A percentile compares a stretch with the other conserved stretches of the same genome.
These are phyloP conservation scores for Arthroderma uncinatum DNA, from an alignment of 2,329 filamentous ascomycete species.

Conservation along the genomic window DNA sequence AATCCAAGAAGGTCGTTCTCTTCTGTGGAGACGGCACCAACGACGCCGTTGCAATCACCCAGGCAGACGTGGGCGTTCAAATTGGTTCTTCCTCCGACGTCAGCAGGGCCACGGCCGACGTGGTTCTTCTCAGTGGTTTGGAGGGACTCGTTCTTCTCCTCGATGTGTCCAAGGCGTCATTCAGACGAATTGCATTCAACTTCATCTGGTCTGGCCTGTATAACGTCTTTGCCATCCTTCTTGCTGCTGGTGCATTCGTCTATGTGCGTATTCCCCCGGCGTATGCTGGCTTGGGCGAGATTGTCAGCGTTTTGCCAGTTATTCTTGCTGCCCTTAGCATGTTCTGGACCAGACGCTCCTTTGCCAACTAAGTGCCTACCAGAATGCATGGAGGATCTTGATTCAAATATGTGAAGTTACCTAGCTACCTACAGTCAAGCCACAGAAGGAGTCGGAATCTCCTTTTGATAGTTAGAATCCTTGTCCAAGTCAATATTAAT, in stretches of 20 bases:
- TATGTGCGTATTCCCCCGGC: slow-evolving; percentile 47
- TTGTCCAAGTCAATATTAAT: too few species aligned
- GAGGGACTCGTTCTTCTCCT: slow-evolving; percentile 48
- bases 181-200: slow-evolving; percentile 51
- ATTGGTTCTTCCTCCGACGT: slow-evolving; percentile 54
- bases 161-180: slow-evolving; percentile 38
- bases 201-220: slow-evolving; percentile 61
- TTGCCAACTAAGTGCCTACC: background rate
- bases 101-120: slow-evolving; percentile 55
- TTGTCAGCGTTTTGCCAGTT: slow-evolving; percentile 64
- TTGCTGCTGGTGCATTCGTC: slow-evolving; percentile 56
- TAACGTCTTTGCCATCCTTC: slow-evolving; percentile 56
- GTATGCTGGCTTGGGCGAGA: slow-evolving; percentile 59
- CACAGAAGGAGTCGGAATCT: too few species aligned
- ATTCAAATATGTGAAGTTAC: too few species aligned
- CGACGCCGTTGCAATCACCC: slow-evolving; percentile 60
- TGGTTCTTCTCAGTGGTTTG: slow-evolving; percentile 52
- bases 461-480: too few species aligned
- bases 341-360: background rate
- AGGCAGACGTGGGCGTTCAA: slow-evolving; percentile 60
- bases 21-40: slow-evolving; percentile 74
- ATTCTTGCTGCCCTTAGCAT: slow-evolving; percentile 40
- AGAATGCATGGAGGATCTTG: too few species aligned
- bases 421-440: too few species aligned
- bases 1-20: slow-evolving; percentile 39